Evolutionary conservation across 768 basidiomycete genomes (phyloP).

Genomic region (Pisolithus marmoratus): DNA sequence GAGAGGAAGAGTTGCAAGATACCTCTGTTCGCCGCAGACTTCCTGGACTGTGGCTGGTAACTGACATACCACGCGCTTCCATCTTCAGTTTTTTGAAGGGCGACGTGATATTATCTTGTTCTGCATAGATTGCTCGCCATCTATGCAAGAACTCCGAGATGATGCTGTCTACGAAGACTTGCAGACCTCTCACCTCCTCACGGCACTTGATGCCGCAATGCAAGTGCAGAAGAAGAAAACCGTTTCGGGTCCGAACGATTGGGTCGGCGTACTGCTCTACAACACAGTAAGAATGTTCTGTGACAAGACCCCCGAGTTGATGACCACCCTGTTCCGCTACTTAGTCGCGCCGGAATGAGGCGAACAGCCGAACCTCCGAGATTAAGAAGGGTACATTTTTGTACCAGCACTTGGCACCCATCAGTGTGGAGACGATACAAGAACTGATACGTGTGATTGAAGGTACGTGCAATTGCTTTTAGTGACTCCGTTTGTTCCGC

Average conservation of each 20-base stretch:
- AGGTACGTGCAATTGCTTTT: slow-evolving; percentile 37
- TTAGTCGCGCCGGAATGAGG: slow-evolving; percentile 23
- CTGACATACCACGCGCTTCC: slow-evolving; percentile 6
- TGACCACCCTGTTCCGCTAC: neutral
- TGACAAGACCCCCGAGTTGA: neutral
- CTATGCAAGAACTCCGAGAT: slow-evolving; percentile 75
- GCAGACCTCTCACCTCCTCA: slow-evolving; percentile 70
- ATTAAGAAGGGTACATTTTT: slow-evolving; percentile 67
- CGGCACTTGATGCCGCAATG: slow-evolving; percentile 77
- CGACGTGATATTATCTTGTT: slow-evolving; percentile 89
- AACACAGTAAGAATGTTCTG: slow-evolving; percentile 65
- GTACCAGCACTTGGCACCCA: slow-evolving; percentile 69
- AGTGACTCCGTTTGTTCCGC: neutral
- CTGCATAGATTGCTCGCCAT: slow-evolving; percentile 88
- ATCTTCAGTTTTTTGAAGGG: slow-evolving; percentile 56
- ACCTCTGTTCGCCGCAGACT: slow-evolving; percentile 39
- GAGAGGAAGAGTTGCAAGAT: slow-evolving; percentile 79
- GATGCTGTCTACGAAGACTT: slow-evolving; percentile 59
- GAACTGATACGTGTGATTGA: slow-evolving; percentile 74
- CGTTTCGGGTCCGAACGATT: slow-evolving; percentile 80
- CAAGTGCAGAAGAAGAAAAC: slow-evolving; percentile 90
- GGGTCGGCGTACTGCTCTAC: slow-evolving; percentile 85
- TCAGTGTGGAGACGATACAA: slow-evolving; percentile 80
- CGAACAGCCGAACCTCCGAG: slow-evolving; percentile 41
- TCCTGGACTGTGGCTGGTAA: neutral